Percentiles rank a stretch among this genome's conserved stretches.
Evolutionary conservation across 352 stramenopile genomes (phyloP).

Genomic region (Phytophthora sojae): DNA sequence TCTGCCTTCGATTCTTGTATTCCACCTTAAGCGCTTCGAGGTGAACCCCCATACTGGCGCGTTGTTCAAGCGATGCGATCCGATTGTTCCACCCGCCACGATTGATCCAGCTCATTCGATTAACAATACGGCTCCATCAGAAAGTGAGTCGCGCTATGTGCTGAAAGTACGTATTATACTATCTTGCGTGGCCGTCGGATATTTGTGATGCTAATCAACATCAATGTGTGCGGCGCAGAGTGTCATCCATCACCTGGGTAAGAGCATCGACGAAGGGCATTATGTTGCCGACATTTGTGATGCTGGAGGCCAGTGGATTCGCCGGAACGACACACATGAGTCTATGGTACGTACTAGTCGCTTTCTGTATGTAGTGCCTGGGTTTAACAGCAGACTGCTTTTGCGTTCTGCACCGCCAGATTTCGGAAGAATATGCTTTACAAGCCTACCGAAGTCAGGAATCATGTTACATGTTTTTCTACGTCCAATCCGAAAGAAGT

Average conservation of each 20-base stretch:
- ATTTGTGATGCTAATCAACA: constrained; percentile 14
- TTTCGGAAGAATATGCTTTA: constrained; percentile 80
- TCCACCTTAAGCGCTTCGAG: constrained; percentile 90
- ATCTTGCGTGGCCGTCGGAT: not conserved
- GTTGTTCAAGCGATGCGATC: constrained; percentile 85
- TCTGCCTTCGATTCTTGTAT: constrained; percentile 73
- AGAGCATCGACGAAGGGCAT: constrained; percentile 83
- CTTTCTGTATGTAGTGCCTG: not conserved
- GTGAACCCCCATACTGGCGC: constrained; percentile 68
- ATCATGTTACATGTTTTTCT: constrained; percentile 92
- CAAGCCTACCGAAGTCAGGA: constrained; percentile 79
- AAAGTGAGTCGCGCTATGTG: constrained; percentile 44
- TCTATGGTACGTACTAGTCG: constrained; percentile 55
- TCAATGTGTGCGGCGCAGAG: constrained; percentile 53
- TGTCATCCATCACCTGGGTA: constrained; percentile 85
- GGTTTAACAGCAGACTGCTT: not conserved
- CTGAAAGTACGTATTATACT: constrained; percentile 52
- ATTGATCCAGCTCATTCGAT: constrained; percentile 54
- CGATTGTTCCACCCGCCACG: constrained; percentile 63
- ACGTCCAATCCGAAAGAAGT: constrained; percentile 57
- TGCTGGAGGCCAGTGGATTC: constrained; percentile 60
- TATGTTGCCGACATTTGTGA: constrained; percentile 85
- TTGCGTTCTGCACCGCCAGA: constrained; percentile 40
- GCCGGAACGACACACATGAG: constrained; percentile 87
- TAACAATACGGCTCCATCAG: constrained; percentile 33